Percentiles rank a stretch among this genome's conserved stretches.
phyloP scores from a whole-genome alignment of 2,329 filamentous ascomycete species.

The Didymella glomerata region DNA sequence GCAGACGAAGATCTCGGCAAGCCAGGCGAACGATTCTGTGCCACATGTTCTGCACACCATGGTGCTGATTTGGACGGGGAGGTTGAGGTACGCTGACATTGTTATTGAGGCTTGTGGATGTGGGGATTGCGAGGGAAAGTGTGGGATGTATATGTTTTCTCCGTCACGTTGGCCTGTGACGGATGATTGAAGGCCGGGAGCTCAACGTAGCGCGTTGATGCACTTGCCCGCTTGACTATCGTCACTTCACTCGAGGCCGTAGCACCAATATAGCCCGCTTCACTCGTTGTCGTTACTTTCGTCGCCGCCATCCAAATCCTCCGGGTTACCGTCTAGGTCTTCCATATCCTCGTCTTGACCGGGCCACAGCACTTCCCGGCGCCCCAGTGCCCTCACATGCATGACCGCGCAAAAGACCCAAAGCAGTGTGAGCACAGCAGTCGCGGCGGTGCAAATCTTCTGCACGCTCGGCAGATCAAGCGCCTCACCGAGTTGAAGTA shows the following conservation, averaged over 20 bases:
- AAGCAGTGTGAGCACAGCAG: constrained; percentile 61
- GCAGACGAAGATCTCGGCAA: background rate
- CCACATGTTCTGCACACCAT: background rate
- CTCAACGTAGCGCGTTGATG: background rate
- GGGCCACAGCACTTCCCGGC: constrained; percentile 61
- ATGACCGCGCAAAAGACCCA: constrained; percentile 63
- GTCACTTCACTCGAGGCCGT: background rate
- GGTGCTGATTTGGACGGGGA: background rate
- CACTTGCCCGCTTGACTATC: background rate
- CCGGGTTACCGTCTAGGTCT: constrained; percentile 2
- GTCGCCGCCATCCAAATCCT: background rate
- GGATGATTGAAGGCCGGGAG: background rate
- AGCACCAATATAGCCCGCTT: background rate
- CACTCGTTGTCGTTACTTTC: background rate
- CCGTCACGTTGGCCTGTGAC: background rate
- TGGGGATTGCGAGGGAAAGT: too few relatives aligned
- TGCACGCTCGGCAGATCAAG: constrained; percentile 61
- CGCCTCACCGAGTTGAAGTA: constrained; percentile 62
- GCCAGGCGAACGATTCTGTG: background rate
- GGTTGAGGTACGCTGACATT: background rate
- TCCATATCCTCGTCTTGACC: constrained; percentile 68
- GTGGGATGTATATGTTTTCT: background rate
- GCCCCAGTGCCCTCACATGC: constrained; percentile 60
- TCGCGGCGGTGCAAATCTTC: constrained; percentile 64
- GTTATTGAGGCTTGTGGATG: background rate